Evolutionary conservation across 768 basidiomycete genomes (phyloP), one percentile per base, ranked within the genome.

Genomic region (Asterophora lycoperdoides): DNA sequence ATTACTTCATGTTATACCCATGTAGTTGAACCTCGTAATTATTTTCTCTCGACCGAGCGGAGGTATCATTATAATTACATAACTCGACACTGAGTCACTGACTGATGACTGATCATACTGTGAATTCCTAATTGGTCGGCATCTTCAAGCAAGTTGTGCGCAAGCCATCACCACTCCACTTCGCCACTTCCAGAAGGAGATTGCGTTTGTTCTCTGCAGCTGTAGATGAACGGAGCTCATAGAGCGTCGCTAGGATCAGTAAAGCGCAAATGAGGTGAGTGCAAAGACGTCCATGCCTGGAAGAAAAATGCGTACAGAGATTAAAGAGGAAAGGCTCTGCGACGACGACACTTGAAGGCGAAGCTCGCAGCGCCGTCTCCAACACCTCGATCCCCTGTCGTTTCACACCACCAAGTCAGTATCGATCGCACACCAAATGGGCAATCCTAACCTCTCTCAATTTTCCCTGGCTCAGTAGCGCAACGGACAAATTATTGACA

Each of bases 301-400:
- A 23, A 23, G 23, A 23, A 3, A 23, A 23, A 3, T 3, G 23
- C 84, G 51, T 62, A 90, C 90, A 86, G 6, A 93, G 72, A 54
- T 93, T 93, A 67, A 92, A 92, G 37, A 92, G 61, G 67, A 88
- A 88, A 4, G 89, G 89, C 58, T 92, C 89, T 6, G 86, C 85
- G 19, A 83, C 77, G 10, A 86, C 83, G 8, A 86, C 79, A 41
- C 79, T 78, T 1, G 85, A 76, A 1, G 90, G 90, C 1, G 86
- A 85, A 3, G 75, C 61, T 46, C 68, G 70, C 29, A 92, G 61
- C 1, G 82, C 81, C 4, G 51, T 63, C 63, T 92, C 89, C 32
- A 93, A 66, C 0, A 81, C 76, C 38, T 80, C 75, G 41, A 89
- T 89, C 2, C 80, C 85, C 86, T 90, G 1, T 46, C 33, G 37